Conservation (phyloP, 108 stramenopile genomes). For the Discostella pseudostelligera region DNA sequence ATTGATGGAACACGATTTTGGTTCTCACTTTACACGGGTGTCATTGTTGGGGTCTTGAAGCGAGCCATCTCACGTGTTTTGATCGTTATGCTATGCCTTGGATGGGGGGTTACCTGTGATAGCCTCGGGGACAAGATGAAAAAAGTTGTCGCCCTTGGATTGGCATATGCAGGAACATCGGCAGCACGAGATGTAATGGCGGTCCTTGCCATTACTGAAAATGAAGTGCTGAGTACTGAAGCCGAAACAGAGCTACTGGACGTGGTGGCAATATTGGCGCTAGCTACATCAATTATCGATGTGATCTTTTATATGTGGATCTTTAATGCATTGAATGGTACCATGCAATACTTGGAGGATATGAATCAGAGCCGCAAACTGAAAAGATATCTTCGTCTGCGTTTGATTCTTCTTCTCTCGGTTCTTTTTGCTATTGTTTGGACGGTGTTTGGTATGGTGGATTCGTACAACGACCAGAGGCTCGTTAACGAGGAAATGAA, state of each 20-base stretch:
- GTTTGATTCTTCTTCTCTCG: conserved; percentile 70
- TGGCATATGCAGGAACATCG: conserved; percentile 59
- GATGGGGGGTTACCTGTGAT: conserved; percentile 87
- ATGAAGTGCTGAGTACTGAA: conserved; percentile 57
- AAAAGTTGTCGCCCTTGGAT: conserved; percentile 60
- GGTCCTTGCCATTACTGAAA: conserved; percentile 69
- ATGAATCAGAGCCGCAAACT: conserved; percentile 81
- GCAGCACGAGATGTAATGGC: conserved; percentile 67
- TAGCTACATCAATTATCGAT: conserved; percentile 62
- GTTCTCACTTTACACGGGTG: conserved; percentile 70
- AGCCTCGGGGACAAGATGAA: conserved; percentile 65
- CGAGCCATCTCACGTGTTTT: conserved; percentile 75
- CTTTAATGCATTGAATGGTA: conserved; percentile 74
- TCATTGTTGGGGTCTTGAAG: conserved; percentile 74
- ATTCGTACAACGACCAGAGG: conserved; percentile 62
- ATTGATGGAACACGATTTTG: conserved; percentile 70
- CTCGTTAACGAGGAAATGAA: conserved; percentile 66
- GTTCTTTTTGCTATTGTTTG: conserved; percentile 78
- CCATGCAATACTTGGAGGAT: conserved; percentile 83
- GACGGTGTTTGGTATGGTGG: conserved; percentile 80
- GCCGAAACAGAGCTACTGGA: conserved; percentile 75
- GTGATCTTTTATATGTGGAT: conserved; percentile 85
- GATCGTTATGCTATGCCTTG: conserved; percentile 78
- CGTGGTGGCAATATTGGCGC: conserved; percentile 66
- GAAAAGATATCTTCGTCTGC: conserved; percentile 73